Base-by-base conservation (phyloP, 225 moss, liverwort and hornwort species). In the Lunularia cruciata region DNA sequence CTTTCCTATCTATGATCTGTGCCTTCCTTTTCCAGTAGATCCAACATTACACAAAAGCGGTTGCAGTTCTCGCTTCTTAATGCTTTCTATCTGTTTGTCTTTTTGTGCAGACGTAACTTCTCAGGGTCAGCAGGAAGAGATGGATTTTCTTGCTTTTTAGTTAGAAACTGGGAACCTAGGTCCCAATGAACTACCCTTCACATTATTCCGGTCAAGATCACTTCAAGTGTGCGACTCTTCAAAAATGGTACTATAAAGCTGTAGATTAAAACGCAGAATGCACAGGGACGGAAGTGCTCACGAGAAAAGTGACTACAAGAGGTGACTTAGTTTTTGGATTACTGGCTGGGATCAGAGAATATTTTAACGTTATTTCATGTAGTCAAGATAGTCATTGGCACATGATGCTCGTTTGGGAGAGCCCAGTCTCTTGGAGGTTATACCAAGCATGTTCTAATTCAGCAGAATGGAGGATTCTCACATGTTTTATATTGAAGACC, bases 21-120 rank as follows among this genome's bases (percentile, higher is more conserved):
- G 32, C 57, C 58, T 5, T 35, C 58, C n/a, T 58, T 35, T 0
- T 19, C 34, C 34, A 35, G 56, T 8, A 8, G 36, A 18, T 8
- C 34, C 8, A 19, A n/a, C 0, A 0, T 35, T 35, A 8, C 58
- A 33, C 19, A n/a, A n/a, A 14, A 34, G 35, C 23, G 15, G 3
- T 22, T 23, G 6, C 60, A 3, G 12, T 45, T 37, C 9, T 16
- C 42, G 49, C 60, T 34, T 62, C 68, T 63, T 45, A 69, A 40
- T 23, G n/a, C 46, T 31, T 25, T n/a, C n/a, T n/a, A n/a, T n/a
- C n/a, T 48, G 70, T 39, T 34, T 68, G 27, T 22, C 25, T 42
- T n/a, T n/a, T n/a, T 73, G 63, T 74, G 78, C 74, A 79, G 78
- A 74, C 78, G 59, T 79, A 65, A 79, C 45, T 42, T 39, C 32